Evolutionary conservation across 2,329 filamentous ascomycete genomes (phyloP).

Genomic region (Claviceps spartinae): DNA sequence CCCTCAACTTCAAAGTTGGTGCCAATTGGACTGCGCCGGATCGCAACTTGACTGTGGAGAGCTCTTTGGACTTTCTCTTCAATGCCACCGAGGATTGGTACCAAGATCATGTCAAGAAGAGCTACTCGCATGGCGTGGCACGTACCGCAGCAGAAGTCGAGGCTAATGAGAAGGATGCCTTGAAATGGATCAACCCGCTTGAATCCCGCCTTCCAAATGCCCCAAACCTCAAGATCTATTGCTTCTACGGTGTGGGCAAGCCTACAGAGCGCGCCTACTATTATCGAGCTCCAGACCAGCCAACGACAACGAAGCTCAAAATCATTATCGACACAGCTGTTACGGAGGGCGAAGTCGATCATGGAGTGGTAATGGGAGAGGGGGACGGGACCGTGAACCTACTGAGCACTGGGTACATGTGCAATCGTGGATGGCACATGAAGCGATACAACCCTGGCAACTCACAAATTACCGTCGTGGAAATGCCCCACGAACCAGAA

Average conservation of each 20-base stretch:
- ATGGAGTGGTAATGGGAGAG: constrained; percentile 88
- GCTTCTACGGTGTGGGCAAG: constrained; percentile 93
- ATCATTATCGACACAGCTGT: constrained; percentile 58
- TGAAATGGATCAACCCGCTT: constrained; percentile 90
- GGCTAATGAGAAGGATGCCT: constrained; percentile 58
- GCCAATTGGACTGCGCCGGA: constrained; percentile 50
- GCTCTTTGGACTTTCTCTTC: constrained; percentile 66
- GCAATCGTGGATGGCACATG: constrained; percentile 84
- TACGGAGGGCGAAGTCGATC: constrained; percentile 53
- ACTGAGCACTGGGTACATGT: constrained; percentile 93
- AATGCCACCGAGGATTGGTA: constrained; percentile 80
- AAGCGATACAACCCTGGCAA: constrained; percentile 86
- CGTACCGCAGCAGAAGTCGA: constrained; percentile 69
- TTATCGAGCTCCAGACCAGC: constrained; percentile 58
- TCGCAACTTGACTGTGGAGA: constrained; percentile 66
- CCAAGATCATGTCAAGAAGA: constrained; percentile 51
- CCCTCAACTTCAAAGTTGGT: constrained; percentile 67
- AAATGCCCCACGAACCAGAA: constrained; percentile 96
- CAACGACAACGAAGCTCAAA: constrained; percentile 53
- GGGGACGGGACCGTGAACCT: constrained; percentile 93
- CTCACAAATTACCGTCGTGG: constrained; percentile 67
- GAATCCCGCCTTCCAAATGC: constrained; percentile 79
- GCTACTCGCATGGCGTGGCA: constrained; percentile 83
- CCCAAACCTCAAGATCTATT: constrained; percentile 85
- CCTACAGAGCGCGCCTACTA: constrained; percentile 87